Evolutionary conservation across 2,329 filamentous ascomycete species (phyloP), one percentile per base, ranked within the genome.

Genomic region (Trichothecium sympodiale): DNA sequence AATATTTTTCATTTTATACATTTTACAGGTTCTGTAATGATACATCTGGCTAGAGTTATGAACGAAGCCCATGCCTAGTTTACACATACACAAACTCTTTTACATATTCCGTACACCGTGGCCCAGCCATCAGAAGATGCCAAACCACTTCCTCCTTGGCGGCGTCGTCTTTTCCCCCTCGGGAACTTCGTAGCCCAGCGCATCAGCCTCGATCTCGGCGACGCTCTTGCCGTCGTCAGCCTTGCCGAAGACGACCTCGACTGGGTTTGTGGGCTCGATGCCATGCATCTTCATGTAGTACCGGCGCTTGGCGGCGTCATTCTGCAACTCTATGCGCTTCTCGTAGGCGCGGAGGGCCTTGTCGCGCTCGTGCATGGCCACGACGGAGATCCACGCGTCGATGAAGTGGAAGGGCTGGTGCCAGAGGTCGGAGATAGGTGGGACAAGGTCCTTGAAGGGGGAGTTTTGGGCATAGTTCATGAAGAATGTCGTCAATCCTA

Each of bases 251-350:
- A 62, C 57, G 48, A 61, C 61, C 40, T 54, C 65, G 48, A 79
- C 66, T 23, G 68, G 67, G 35, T 72, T 63, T 49, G 70, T 67
- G 47, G 71, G 64, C 55, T 87, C 80, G 51, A 94, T 57, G 8
- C 86, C 87, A 65, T 94, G 86, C 41, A 82, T 85, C 59, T 85
- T 80, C 50, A 88, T 77, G 61, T 86, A 98, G 57, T 83, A 78
- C 41, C 74, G 74, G 49, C 89, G 73, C 74, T 95, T 94, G 56
- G 80, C 74, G 18, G 91, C 80, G 61, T 98, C 91, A 46, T 94
- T 86, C 38, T 86, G 69, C 46, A 77, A 78, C 51, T 71, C 71
- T 50, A 76, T 74, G 37, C 88, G 74, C 61, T 77, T 77, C 58
- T 88, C 83, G 35, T 71, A 67, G 18, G 82, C 81, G 51, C 77